Conservation (phyloP, 345 rosid species). For the Eucalyptus marginata region DNA sequence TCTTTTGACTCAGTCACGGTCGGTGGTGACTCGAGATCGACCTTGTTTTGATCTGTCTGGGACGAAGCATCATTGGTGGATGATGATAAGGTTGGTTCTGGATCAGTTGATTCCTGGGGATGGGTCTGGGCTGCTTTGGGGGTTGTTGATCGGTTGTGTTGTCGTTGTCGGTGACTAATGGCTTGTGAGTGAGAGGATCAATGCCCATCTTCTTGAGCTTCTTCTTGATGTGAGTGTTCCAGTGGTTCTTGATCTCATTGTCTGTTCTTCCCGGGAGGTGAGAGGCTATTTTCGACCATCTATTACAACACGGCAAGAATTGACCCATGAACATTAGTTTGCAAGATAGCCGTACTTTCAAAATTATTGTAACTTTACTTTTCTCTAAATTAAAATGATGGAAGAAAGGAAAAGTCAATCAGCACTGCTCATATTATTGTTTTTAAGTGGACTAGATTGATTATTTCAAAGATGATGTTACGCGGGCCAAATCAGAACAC, state of each 20-base stretch:
- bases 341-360: neutral
- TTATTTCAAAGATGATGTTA: neutral
- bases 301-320: neutral
- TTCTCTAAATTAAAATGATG: neutral
- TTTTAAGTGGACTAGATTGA: neutral
- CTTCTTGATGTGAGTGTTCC: constrained; percentile 97
- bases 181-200: constrained; percentile 84
- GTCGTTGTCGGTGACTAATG: constrained; percentile 23
- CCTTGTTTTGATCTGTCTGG: neutral
- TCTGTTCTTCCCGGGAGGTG: constrained; percentile 94
- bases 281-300: constrained; percentile 99
- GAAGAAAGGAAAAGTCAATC: neutral
- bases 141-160: neutral
- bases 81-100: neutral
- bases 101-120: neutral
- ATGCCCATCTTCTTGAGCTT: constrained; percentile 87
- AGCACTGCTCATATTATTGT: neutral
- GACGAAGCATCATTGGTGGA: neutral
- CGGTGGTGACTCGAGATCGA: neutral
- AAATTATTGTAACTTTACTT: neutral
- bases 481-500: neutral
- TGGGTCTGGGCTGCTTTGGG: neutral
- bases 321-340: neutral
- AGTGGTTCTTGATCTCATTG: constrained; percentile 93
- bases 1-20: neutral